Evolutionary conservation across 495 filamentous ascomycete genomes (phyloP).

Genomic region (Aspergillus coremiiformis): DNA sequence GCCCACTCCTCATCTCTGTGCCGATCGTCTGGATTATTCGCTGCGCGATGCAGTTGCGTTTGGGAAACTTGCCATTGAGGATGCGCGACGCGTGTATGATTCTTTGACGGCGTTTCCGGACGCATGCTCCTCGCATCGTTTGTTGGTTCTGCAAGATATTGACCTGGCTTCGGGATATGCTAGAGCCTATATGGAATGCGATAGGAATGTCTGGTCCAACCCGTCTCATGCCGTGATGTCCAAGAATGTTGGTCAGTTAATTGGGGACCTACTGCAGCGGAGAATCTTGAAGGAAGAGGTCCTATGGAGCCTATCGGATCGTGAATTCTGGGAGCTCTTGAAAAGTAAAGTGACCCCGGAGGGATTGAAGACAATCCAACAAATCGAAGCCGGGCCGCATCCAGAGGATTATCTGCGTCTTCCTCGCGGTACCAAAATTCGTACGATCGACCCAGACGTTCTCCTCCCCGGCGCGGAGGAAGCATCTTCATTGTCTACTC

Average conservation of each 20-base stretch:
- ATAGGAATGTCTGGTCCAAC: slow-evolving; percentile 33
- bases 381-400: neutral
- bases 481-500: neutral
- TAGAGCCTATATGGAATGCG: slow-evolving; percentile 26
- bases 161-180: slow-evolving; percentile 25
- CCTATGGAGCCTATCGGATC: neutral
- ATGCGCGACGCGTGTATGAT: slow-evolving; percentile 18
- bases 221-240: slow-evolving; percentile 28
- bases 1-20: slow-evolving; percentile 35
- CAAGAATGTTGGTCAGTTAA: slow-evolving; percentile 26
- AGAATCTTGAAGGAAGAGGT: neutral
- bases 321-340: neutral
- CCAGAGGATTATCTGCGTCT: neutral
- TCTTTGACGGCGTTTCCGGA: slow-evolving; percentile 26
- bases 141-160: slow-evolving; percentile 29
- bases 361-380: neutral
- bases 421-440: neutral
- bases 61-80: slow-evolving; percentile 23
- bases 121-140: slow-evolving; percentile 17
- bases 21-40: slow-evolving; percentile 38
- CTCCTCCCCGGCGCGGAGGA: neutral
- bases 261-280: slow-evolving; percentile 18
- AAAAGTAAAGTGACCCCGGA: neutral
- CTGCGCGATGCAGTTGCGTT: slow-evolving; percentile 33
- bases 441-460: neutral